Evolutionary conservation across 1,139 yeast genomes (phyloP), one percentile per base, ranked within the genome.

Genomic region (Sugiyamaella japonica): DNA sequence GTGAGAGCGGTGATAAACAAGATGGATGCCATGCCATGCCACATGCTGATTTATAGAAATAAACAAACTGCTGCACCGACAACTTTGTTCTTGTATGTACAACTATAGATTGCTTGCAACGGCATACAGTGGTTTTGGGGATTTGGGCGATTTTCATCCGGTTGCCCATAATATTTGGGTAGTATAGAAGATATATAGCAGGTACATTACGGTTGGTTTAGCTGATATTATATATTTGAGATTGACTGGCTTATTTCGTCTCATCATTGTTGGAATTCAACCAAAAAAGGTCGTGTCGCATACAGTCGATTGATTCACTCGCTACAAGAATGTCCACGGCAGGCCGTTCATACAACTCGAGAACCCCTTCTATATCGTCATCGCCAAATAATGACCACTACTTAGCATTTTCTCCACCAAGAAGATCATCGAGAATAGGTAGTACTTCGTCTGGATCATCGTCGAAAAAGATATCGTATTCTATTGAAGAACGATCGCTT

Each of bases 401-500:
- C 9, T 28, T 9, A 28, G 31, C 9, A 28, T 9, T 9, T 29
- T 10, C 34, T 4, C 34, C 34, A 9, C n/a, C 34, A 9, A 29
- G 36, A 25, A 41, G 49, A 7, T 36, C 49, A 3, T 13, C 28
- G 25, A 20, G 49, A 32, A 23, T 45, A 36, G 49, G 42, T n/a
- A 45, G 49, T 28, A 37, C 7, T 23, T 48, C 51, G 2, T 48
- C 17, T 17, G 25, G 25, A 20, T 17, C 25, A 20, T 40, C 32
- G 13, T 12, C 32, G 2, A 49, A 49, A 29, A 49, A 41, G 12
- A 12, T 36, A 34, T 25, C 41, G 10, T 49, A 49, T 13, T 41
- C 48, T 10, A 42, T 42, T 42, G 45, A 34, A n/a, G 52, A 49
- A 15, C 29, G 47, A 20, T 31, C 28, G 7, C 39, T 48, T 7